These are phyloP conservation scores for Avena sativa DNA, from an alignment of 176 grass and related monocot species.

Conservation along the genomic window DNA sequence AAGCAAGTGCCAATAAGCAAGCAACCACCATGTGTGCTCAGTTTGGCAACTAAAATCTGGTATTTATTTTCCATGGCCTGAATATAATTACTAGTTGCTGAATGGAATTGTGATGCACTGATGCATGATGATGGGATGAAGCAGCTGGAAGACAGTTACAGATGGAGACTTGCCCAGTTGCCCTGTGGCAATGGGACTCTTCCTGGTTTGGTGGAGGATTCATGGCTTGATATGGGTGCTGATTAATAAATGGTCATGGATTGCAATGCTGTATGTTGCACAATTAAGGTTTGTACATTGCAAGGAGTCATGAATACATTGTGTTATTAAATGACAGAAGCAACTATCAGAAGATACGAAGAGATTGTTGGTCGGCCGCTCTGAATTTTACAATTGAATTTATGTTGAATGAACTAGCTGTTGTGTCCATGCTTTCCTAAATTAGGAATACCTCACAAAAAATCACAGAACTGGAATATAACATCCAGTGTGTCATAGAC, in stretches of 20 bases:
- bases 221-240: slow-evolving; percentile 28
- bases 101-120: slow-evolving; percentile 31
- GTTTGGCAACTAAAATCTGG: background rate
- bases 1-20: slow-evolving; percentile 38
- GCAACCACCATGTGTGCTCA: slow-evolving; percentile 13
- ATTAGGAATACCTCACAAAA: background rate
- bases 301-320: background rate
- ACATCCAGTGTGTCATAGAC: background rate
- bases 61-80: slow-evolving; percentile 37
- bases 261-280: slow-evolving; percentile 8
- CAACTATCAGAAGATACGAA: background rate
- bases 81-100: slow-evolving; percentile 20
- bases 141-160: slow-evolving; percentile 27
- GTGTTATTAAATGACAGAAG: slow-evolving; percentile 21
- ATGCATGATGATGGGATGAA: slow-evolving; percentile 3
- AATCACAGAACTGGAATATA: background rate
- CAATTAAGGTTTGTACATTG: slow-evolving; percentile 2
- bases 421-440: slow-evolving; percentile 1
- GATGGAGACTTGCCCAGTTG: slow-evolving; percentile 30
- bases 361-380: background rate
- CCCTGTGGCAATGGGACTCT: slow-evolving; percentile 27
- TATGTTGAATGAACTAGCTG: background rate
- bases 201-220: slow-evolving; percentile 45
- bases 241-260: slow-evolving; percentile 27
- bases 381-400: slow-evolving; percentile 14